Base-by-base conservation (phyloP, 2,329 filamentous ascomycete genomes). In the Calonectria hongkongensis region DNA sequence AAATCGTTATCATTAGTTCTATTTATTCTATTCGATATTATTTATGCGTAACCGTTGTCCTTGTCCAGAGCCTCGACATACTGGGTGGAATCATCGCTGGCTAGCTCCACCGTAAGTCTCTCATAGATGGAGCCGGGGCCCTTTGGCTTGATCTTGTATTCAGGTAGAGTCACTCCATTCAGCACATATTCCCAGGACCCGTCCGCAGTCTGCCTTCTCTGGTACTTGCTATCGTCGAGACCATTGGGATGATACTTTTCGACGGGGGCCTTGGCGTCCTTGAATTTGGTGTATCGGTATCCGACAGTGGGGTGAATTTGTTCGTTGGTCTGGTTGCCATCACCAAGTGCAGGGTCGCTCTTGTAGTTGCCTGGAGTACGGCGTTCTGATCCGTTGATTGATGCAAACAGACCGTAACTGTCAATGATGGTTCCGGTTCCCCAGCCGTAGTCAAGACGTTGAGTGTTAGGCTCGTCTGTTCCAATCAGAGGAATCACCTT, bases 371-470 rank as follows among this genome's bases (percentile, higher is more conserved):
- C 78, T 3, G 78, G 78, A 1, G 71, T 71, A 15, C 78, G 68
- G 65, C 43, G 72, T 66, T 30, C 74, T 8, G 33, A 58, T 21
- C 65, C 68, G 6, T 70, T 65, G 64, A 78, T 13, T 62, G 70
- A 5, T 25, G 76, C 73, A 2, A 76, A 47, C 73, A 78, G 74
- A 47, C 66, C 71, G 33, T 71, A 79, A 71, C 77, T 79, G 36
- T 79, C 78, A 43, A 79, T 72, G 21, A 79, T 78, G 41, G 78
- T 76, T 1, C 78, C 78, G 1, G 76, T 79, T 16, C 77, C 78
- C 78, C 78, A 79, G 10, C 78, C 78, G 28, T 47, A 72, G 68
- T 78, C 54, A 4, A 66, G 70, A 21, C 76, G 76, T 13, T 74
- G 63, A 25, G 70, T 66, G 21, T 78, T 62, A 16, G 74, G 74